Evolutionary conservation across 2,329 filamentous ascomycete genomes (phyloP), one percentile per base, ranked within the genome.

Genomic region (Nannizziopsis barbatae): DNA sequence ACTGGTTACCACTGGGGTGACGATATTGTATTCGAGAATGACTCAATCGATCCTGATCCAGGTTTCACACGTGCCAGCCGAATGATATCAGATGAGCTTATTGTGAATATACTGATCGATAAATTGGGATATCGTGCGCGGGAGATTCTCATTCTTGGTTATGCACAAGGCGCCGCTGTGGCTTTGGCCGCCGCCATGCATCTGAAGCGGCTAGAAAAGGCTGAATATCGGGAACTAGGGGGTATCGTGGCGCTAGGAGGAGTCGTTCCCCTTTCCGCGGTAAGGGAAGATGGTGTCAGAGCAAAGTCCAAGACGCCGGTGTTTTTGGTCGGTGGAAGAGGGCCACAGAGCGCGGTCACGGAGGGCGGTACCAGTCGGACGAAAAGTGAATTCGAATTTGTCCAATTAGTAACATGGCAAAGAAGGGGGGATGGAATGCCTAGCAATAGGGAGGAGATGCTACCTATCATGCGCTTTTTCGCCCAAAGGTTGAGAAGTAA

Each of bases 401-500:
- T 86, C 17, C 74, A 79, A 62, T 73, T 81, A 54, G 80, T 80
- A 49, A 77, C 77, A 58, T 92, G 85, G 79, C 76, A 74, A 59
- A 79, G 81, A 60, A 65, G 81, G 60, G 84, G 82, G 5, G 86
- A 94, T 64, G 76, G 75, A 1, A 95, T 95, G 89, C 87, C 88
- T n/a, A 71, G 73, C 40, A 83, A 75, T 61, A 74, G 83, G 46
- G 87, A 93, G 9, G 89, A 96, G 72, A 89, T 93, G 75, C 61
- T 89, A 58, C 88, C 89, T 0, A 76, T 95, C 52, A 95, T 95
- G 87, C 79, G 83, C 60, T 95, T 81, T 62, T 76, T 72, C 56
- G 68, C 66, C 17, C 58, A 67, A 32, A 58, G 65, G 42, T 55
- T 72, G 51, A 61, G 62, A 50, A 72, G 69, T 59, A 61, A 63